Percentiles rank a stretch among this genome's conserved stretches.
phyloP scores from a whole-genome alignment of 106 monocot genomes.

The Dendrobium catenatum region DNA sequence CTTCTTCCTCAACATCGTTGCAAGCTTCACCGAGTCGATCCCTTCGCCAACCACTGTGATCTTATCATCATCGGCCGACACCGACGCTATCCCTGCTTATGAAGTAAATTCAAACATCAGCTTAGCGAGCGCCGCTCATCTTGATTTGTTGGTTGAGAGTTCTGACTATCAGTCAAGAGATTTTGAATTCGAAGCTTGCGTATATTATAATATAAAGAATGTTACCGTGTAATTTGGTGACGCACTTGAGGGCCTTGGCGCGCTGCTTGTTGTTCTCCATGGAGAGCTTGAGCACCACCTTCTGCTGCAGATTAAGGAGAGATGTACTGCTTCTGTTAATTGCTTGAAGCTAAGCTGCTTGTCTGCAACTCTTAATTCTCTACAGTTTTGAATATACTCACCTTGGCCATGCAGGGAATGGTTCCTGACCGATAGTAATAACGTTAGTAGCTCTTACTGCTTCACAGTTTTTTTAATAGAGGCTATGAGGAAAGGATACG shows the following conservation, averaged over 20 bases:
- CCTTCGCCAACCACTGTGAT: constrained; percentile 13
- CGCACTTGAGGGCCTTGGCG: neutral
- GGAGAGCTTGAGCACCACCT: neutral
- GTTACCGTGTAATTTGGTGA: neutral
- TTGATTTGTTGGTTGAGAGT: too few species aligned
- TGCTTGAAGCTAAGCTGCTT: too few species aligned
- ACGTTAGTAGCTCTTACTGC: neutral
- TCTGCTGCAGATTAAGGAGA: neutral
- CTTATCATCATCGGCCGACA: neutral
- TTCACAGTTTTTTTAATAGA: neutral
- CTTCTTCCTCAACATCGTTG: constrained; percentile 11
- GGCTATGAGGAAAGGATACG: neutral
- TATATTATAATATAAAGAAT: too few species aligned
- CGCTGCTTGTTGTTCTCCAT: neutral
- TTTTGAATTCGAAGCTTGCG: too few species aligned
- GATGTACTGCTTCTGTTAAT: neutral
- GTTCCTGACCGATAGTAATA: too few species aligned
- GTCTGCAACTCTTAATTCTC: too few species aligned
- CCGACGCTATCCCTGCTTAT: neutral
- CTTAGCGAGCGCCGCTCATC: neutral
- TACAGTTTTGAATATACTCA: neutral
- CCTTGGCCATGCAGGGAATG: neutral
- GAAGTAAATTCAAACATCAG: neutral
- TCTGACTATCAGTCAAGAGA: too few species aligned
- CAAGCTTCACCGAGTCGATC: constrained; percentile 5